A percentile compares a stretch with the other conserved stretches of the same genome.
phyloP scores from a whole-genome alignment of 2,329 filamentous ascomycete genomes.

The Pyrenophora seminiperda region DNA sequence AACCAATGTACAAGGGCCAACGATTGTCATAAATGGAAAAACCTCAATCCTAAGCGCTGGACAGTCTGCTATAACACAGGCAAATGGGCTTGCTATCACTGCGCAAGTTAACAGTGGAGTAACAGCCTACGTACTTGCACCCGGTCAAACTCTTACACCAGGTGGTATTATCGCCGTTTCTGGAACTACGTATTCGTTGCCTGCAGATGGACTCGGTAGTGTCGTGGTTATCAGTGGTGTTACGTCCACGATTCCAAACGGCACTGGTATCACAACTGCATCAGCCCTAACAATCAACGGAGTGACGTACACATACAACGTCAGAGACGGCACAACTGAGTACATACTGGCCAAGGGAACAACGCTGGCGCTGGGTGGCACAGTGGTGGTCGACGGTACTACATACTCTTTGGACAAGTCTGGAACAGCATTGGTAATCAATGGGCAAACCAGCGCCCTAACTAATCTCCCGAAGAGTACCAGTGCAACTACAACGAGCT shows the following conservation, averaged over 20 bases:
- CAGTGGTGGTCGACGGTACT: conserved; percentile 34
- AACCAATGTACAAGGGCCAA: conserved; percentile 21
- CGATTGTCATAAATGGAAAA: conserved; percentile 34
- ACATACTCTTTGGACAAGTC: conserved; percentile 35
- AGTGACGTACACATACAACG: conserved; percentile 31
- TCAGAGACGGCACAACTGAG: conserved; percentile 33
- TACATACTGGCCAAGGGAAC: conserved; percentile 25
- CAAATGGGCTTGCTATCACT: conserved; percentile 21
- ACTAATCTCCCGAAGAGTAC: conserved; percentile 32
- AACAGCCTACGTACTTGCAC: conserved; percentile 33
- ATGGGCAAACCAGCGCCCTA: conserved; percentile 41
- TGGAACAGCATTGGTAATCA: conserved; percentile 39
- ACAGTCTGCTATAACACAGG: conserved; percentile 22
- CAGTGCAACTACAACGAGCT: conserved; percentile 31
- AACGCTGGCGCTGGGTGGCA: conserved; percentile 32
- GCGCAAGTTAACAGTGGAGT: conserved; percentile 27
- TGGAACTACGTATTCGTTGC: conserved; percentile 38
- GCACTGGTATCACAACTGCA: conserved; percentile 20
- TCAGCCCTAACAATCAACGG: conserved; percentile 36
- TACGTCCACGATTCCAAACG: conserved; percentile 28
- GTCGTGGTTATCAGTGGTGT: conserved; percentile 37
- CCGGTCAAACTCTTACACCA: conserved; percentile 33
- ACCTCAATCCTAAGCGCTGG: background rate
- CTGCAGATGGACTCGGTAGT: conserved; percentile 28
- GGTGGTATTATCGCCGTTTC: conserved; percentile 35